Percentiles rank a stretch among this genome's conserved stretches.
Evolutionary conservation across 2,329 filamentous ascomycete genomes (phyloP).

Genomic region (Penicillium sp.): DNA sequence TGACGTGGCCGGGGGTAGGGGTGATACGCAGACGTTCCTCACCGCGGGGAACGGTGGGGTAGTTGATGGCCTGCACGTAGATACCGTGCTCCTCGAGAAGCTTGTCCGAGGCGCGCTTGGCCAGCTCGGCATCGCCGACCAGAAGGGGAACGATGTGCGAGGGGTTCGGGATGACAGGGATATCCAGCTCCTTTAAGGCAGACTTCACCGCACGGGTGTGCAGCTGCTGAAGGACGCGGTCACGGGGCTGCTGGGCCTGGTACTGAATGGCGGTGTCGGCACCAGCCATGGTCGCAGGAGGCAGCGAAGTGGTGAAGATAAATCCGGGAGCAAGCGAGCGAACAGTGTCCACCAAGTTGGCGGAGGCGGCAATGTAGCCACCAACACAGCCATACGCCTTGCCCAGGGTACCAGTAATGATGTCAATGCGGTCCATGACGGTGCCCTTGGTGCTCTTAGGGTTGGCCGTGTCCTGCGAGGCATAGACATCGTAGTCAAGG

Average conservation of each 20-base stretch:
- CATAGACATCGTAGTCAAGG: constrained; percentile 88
- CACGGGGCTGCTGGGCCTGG: constrained; percentile 82
- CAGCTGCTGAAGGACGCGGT: constrained; percentile 90
- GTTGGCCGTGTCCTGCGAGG: constrained; percentile 67
- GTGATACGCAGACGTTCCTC: constrained; percentile 96
- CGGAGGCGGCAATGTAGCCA: constrained; percentile 92
- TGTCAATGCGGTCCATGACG: constrained; percentile 94
- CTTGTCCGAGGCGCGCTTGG: constrained; percentile 90
- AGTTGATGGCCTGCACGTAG: constrained; percentile 99
- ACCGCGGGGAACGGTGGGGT: constrained; percentile 96
- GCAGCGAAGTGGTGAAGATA: constrained; percentile 97
- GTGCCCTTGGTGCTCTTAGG: constrained; percentile 66
- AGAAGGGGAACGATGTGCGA: constrained; percentile 94
- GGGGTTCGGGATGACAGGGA: constrained; percentile 96
- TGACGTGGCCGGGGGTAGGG: constrained; percentile 88
- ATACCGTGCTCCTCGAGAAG: constrained; percentile 88
- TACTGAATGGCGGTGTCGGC: constrained; percentile 92
- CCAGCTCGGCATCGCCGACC: constrained; percentile 90
- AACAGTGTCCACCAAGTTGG: constrained; percentile 86
- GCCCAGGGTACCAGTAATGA: constrained; percentile 95
- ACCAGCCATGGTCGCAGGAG: constrained; percentile 95
- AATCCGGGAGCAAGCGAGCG: constrained; percentile 95
- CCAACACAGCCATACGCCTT: constrained; percentile 98
- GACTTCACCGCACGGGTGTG: constrained; percentile 96
- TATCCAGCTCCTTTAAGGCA: constrained; percentile 76